Conservation (phyloP, 2,329 filamentous ascomycete genomes). For the Neofusicoccum sp. region DNA sequence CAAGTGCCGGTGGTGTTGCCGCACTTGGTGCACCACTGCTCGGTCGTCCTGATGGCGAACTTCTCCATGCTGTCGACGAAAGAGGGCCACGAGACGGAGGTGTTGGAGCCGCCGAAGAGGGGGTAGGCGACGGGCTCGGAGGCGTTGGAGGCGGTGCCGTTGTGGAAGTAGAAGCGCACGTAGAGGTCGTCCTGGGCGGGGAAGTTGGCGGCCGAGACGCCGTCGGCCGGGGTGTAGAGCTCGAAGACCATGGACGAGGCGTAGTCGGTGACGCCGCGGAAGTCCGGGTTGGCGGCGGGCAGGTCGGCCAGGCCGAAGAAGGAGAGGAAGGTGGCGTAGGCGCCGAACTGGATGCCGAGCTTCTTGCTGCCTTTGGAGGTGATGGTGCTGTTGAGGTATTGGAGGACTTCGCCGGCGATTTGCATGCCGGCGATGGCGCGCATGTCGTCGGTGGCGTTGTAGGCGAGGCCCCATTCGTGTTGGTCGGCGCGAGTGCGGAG, state of each 20-base stretch:
- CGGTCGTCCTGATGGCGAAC: conserved; percentile 64
- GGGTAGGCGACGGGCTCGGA: conserved; percentile 55
- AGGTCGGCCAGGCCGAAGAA: conserved; percentile 61
- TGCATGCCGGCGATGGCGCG: conserved; percentile 49
- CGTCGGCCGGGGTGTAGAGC: conserved; percentile 53
- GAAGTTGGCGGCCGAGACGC: conserved; percentile 36
- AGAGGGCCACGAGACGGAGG: conserved; percentile 63
- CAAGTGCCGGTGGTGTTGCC: conserved; percentile 70
- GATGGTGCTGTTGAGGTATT: conserved; percentile 46
- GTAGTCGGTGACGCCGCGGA: conserved; percentile 79
- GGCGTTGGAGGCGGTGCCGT: conserved; percentile 53
- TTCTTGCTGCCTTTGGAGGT: conserved; percentile 37
- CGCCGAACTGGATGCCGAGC: conserved; percentile 58
- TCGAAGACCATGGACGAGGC: conserved; percentile 81
- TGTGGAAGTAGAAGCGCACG: conserved; percentile 63
- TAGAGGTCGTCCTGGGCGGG: conserved; percentile 51
- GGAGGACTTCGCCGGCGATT: conserved; percentile 47
- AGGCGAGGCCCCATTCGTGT: conserved; percentile 81
- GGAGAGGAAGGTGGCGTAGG: conserved; percentile 60
- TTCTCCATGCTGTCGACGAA: conserved; percentile 64
- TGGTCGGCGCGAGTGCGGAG: conserved; percentile 71
- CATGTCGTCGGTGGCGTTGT: conserved; percentile 59
- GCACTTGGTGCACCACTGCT: conserved; percentile 72
- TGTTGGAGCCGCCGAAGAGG: conserved; percentile 57
- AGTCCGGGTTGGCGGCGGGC: conserved; percentile 54